Conservation (phyloP, 2,329 filamentous ascomycete species). For the Diaporthe sp. region DNA sequence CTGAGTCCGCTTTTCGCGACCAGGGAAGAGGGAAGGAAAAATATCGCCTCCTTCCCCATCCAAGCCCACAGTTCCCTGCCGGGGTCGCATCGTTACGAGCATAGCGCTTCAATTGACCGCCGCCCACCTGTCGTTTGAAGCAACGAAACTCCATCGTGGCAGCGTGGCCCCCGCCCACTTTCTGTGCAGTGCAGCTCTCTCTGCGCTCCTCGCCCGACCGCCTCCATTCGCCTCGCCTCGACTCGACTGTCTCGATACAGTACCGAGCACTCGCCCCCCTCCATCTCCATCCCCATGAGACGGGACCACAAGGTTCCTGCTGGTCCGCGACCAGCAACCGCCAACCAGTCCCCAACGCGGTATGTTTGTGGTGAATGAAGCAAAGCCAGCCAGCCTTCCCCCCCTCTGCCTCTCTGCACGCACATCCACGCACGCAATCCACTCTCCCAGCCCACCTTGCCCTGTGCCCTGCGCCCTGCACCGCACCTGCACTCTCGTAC, state of each 20-base stretch:
- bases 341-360: conserved; percentile 68
- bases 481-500: conserved; percentile 9
- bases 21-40: conserved; percentile 6
- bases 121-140: conserved; percentile 27
- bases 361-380: too few species aligned
- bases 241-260: conserved; percentile 22
- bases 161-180: conserved; percentile 30
- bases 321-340: conserved; percentile 67
- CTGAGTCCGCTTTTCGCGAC: conserved; percentile 36
- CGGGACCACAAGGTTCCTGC: conserved; percentile 68
- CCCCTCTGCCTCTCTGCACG: neutral
- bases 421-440: conserved; percentile 33
- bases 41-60: conserved; percentile 34
- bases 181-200: neutral
- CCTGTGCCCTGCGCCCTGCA: conserved; percentile 13
- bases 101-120: conserved; percentile 38
- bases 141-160: conserved; percentile 31
- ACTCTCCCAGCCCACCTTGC: conserved; percentile 21
- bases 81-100: conserved; percentile 32
- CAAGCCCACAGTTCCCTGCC: conserved; percentile 30
- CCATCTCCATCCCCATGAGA: conserved; percentile 57
- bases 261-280: conserved; percentile 27
- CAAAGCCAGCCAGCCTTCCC: conserved; percentile 23
- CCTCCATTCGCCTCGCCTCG: conserved; percentile 26
- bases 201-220: neutral